Conservation (phyloP, 2,329 filamentous ascomycete genomes). For the Aspergillus sp. region DNA sequence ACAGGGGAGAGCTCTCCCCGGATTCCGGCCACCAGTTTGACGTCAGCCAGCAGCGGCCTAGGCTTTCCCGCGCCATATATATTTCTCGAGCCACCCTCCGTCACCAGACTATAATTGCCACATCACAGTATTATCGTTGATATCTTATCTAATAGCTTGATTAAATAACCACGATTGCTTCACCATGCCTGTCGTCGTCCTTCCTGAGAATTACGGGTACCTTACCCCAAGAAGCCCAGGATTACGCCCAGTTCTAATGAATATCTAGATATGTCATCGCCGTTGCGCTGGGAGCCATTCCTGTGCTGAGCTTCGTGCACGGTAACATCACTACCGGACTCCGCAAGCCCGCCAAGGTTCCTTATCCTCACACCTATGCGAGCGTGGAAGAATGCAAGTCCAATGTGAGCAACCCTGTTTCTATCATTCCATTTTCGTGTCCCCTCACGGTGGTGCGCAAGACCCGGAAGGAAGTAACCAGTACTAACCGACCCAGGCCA, state of each 20-base stretch:
- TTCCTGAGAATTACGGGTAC: slow-evolving; percentile 51
- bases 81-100: not conserved
- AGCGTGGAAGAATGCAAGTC: slow-evolving; percentile 52
- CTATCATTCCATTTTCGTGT: slow-evolving; percentile 24
- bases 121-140: too few species aligned
- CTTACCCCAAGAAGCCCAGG: not conserved
- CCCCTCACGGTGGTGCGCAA: not conserved
- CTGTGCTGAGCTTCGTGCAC: slow-evolving; percentile 53
- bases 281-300: slow-evolving; percentile 53
- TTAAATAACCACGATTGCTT: not conserved
- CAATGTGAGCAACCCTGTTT: slow-evolving; percentile 31
- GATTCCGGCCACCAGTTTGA: not conserved
- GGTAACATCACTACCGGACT: slow-evolving; percentile 43
- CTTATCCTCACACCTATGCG: slow-evolving; percentile 60
- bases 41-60: not conserved
- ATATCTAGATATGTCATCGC: slow-evolving; percentile 53
- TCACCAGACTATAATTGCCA: too few species aligned
- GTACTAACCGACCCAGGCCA: slow-evolving; percentile 24
- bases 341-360: slow-evolving; percentile 53
- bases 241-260: not conserved
- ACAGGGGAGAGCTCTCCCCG: not conserved
- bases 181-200: slow-evolving; percentile 40
- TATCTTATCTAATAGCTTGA: too few species aligned
- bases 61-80: too few species aligned
- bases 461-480: too few species aligned